Evolutionary conservation across 1,284 basidiomycete species (phyloP).

Genomic region (Gymnopus androsaceus): DNA sequence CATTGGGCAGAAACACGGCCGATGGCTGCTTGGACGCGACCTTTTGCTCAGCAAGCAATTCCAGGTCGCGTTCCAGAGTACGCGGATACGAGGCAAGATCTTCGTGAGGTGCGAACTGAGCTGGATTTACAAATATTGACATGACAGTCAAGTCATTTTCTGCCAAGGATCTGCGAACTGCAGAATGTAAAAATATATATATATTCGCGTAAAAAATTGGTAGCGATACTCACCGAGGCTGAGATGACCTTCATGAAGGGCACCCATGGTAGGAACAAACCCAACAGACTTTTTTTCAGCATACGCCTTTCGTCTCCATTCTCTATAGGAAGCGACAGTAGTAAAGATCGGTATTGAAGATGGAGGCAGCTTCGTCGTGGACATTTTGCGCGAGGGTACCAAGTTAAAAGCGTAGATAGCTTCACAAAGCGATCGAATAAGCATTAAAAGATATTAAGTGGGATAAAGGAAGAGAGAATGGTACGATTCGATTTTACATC

Average conservation of each 20-base stretch:
- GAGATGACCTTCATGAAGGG: slow-evolving; percentile 91
- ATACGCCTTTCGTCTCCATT: slow-evolving; percentile 75
- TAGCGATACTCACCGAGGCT: slow-evolving; percentile 66
- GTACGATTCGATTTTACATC: too few relatives aligned
- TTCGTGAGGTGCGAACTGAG: slow-evolving; percentile 96
- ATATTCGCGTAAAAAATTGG: background rate
- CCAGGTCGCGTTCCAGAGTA: slow-evolving; percentile 71
- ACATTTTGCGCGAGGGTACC: too few relatives aligned
- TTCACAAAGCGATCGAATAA: too few relatives aligned
- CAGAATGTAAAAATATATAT: background rate
- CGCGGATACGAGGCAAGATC: slow-evolving; percentile 91
- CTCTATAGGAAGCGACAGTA: slow-evolving; percentile 67
- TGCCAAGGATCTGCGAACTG: slow-evolving; percentile 70
- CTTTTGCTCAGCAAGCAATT: slow-evolving; percentile 43
- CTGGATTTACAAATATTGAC: slow-evolving; percentile 97
- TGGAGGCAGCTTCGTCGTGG: too few relatives aligned
- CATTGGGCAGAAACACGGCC: slow-evolving; percentile 79
- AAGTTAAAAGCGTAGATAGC: too few relatives aligned
- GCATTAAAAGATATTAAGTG: too few relatives aligned
- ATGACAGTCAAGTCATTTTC: slow-evolving; percentile 88
- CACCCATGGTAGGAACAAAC: slow-evolving; percentile 97
- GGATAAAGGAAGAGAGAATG: too few relatives aligned
- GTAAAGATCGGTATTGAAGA: slow-evolving; percentile 84
- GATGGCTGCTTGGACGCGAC: slow-evolving; percentile 47
- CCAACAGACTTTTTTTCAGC: slow-evolving; percentile 73